Evolutionary conservation across 1,284 basidiomycete species (phyloP).

Genomic region (Ganoderma sp.): DNA sequence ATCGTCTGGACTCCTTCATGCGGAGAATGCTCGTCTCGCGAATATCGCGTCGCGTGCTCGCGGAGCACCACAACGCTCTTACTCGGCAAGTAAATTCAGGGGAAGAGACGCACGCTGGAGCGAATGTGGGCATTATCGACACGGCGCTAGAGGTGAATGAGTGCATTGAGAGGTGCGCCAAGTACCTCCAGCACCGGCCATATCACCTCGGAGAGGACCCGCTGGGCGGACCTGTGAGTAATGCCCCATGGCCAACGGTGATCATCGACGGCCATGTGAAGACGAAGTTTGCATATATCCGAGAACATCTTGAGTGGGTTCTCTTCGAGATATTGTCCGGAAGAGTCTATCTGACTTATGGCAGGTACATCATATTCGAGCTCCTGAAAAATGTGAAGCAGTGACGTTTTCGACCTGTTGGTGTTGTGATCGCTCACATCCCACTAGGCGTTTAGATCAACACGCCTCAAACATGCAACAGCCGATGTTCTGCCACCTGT

Average conservation of each 20-base stretch:
- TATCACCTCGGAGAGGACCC: conserved; percentile 50
- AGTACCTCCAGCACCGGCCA: conserved; percentile 61
- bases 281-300: conserved; percentile 83
- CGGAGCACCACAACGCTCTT: conserved; percentile 88
- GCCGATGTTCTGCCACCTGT: conserved; percentile 58
- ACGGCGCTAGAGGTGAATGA: conserved; percentile 75
- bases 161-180: conserved; percentile 72
- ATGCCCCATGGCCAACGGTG: conserved; percentile 65
- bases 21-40: conserved; percentile 89
- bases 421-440: not conserved
- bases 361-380: conserved; percentile 88
- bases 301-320: conserved; percentile 84
- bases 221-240: conserved; percentile 37
- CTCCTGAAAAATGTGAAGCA: conserved; percentile 81
- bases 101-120: conserved; percentile 46
- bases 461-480: conserved; percentile 55
- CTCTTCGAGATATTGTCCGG: conserved; percentile 5
- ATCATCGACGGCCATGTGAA: conserved; percentile 76
- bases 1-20: conserved; percentile 88
- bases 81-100: conserved; percentile 58
- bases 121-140: conserved; percentile 88
- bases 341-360: not conserved
- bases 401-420: not conserved
- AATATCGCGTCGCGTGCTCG: conserved; percentile 88
- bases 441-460: conserved; percentile 71